Conservation (phyloP, 257 asterid genomes). For the Solanum sparsipilum region DNA sequence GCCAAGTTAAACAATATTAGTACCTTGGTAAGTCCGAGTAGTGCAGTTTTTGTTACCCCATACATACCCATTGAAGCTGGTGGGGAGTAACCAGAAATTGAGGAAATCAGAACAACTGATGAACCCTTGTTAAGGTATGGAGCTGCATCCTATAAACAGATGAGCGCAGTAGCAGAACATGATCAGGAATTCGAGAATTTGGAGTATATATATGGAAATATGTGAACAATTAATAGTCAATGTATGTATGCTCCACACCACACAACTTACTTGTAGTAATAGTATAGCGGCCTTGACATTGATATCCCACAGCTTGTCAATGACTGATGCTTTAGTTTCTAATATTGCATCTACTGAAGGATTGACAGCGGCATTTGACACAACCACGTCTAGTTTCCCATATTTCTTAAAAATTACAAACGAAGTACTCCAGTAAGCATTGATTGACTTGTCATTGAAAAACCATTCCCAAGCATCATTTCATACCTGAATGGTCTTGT, state of each 20-base stretch:
- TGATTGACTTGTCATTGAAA: not conserved
- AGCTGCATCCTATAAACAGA: conserved; percentile 49
- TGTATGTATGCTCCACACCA: not conserved
- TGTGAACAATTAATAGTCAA: not conserved
- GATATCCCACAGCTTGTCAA: conserved; percentile 94
- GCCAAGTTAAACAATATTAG: not conserved
- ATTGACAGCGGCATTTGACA: conserved; percentile 91
- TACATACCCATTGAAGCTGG: conserved; percentile 64
- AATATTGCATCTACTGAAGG: conserved; percentile 60
- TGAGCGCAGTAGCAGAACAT: not conserved
- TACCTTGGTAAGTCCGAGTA: conserved; percentile 91
- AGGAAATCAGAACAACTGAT: conserved; percentile 59
- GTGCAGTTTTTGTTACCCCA: conserved; percentile 89
- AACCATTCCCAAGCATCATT: not conserved
- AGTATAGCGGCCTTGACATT: conserved; percentile 76
- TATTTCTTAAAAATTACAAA: conserved; percentile 42
- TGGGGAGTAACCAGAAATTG: conserved; percentile 60
- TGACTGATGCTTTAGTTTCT: conserved; percentile 69
- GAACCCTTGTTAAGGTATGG: conserved; percentile 73
- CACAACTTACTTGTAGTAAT: conserved; percentile 60
- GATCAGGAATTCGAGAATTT: not conserved
- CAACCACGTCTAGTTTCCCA: conserved; percentile 77
- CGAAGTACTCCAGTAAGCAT: not conserved
- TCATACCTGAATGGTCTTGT: conserved; percentile 57
- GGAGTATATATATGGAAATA: not conserved